Evolutionary conservation across 1,284 basidiomycete genomes (phyloP), one percentile per base, ranked within the genome.

Genomic region (Ganoderma meredithae): DNA sequence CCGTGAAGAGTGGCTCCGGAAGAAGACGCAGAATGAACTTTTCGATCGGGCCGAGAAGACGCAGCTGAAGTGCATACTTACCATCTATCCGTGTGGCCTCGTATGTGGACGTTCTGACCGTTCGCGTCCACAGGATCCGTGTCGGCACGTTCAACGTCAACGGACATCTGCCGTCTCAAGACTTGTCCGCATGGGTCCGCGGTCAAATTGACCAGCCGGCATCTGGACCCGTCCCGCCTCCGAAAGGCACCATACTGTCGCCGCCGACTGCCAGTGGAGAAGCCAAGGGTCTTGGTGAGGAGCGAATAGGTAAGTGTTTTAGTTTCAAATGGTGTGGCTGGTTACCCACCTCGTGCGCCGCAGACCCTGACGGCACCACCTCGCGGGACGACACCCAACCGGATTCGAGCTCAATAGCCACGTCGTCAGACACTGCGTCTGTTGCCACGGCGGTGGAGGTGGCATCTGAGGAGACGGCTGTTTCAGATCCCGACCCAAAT

Each of bases 131-230:
- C 69, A 90, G 88, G 53, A 75, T 94, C 62, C 87, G 91, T 3
- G 70, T 92, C 19, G 92, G 92, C 19, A 92, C 90, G 1, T 94
- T 94, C 80, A 94, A 94, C 72, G 92, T 94, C 53, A 93, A 93
- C 72, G 92, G 91, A 0, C 89, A 88, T 73, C 70, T 85, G 43
- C 91, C 92, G 2, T 87, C 90, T 9, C 90, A 93, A 72, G 90
- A 92, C 73, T 78, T 94, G 9, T 81, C 82, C 22, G 73, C 81
- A 1, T 89, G 88, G 86, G 74, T 88, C 12, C 73, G 80, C 62
- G 70, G 78, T 8, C 60, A 68, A n/a, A 41, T 60, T 44, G 59
- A 33, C 53, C 55, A 31, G 40, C 55, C 62, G 70, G 65, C 40
- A 52, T 49, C 71, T 17, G 73, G 76, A 66, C 74, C 79, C 64